These are phyloP conservation scores for Chlorencoelia australis DNA, from an alignment of 2,329 filamentous ascomycete genomes.

Conservation along the genomic window DNA sequence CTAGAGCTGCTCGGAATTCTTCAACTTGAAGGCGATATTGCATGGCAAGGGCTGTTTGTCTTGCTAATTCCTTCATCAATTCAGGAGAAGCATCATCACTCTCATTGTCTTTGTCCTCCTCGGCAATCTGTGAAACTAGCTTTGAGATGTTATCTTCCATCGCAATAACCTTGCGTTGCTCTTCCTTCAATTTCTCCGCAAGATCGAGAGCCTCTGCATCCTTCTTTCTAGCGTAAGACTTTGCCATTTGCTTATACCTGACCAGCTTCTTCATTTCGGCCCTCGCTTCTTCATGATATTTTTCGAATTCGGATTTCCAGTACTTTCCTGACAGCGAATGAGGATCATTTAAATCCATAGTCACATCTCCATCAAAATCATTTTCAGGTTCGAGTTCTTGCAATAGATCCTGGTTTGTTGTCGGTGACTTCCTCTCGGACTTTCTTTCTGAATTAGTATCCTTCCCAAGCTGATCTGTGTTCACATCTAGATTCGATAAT, in stretches of 20 bases:
- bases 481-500: constrained; percentile 1
- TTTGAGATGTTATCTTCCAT: constrained; percentile 55
- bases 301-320: constrained; percentile 71
- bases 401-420: constrained; percentile 11
- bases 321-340: constrained; percentile 66
- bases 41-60: constrained; percentile 46
- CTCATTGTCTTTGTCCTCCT: constrained; percentile 26
- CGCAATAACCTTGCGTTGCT: constrained; percentile 52
- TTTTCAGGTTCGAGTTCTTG: constrained; percentile 22
- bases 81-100: constrained; percentile 36
- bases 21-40: constrained; percentile 51
- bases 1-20: constrained; percentile 44
- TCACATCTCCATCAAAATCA: constrained; percentile 47
- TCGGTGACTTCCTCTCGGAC: constrained; percentile 4
- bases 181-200: constrained; percentile 54
- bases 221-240: constrained; percentile 69
- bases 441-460: neutral
- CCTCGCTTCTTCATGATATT: constrained; percentile 62
- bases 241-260: constrained; percentile 70
- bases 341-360: constrained; percentile 62
- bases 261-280: constrained; percentile 68
- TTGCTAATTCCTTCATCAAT: constrained; percentile 42
- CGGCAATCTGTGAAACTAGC: constrained; percentile 45
- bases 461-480: neutral
- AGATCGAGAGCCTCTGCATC: constrained; percentile 61